A percentile compares a stretch with the other conserved stretches of the same genome.
phyloP scores from a whole-genome alignment of 371 early-diverging fungal species.

The Dipsacomyces acuminosporus region DNA sequence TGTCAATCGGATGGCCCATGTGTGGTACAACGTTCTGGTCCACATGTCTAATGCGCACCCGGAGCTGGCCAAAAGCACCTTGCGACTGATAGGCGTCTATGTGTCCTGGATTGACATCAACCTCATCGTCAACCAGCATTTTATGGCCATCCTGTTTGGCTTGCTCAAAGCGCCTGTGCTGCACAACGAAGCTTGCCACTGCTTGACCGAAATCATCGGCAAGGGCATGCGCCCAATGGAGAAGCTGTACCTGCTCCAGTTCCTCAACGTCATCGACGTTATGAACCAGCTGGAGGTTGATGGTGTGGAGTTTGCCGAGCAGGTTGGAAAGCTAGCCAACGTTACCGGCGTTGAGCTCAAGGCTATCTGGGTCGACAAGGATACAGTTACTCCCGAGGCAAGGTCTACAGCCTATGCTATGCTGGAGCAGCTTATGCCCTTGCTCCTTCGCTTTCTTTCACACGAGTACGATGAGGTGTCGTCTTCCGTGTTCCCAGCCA shows the following conservation, averaged over 20 bases:
- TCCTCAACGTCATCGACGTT: conserved; percentile 65
- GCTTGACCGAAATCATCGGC: conserved; percentile 75
- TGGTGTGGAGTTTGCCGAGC: conserved; percentile 73
- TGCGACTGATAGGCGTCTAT: conserved; percentile 50
- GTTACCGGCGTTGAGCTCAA: conserved; percentile 77
- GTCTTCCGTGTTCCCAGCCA: conserved; percentile 66
- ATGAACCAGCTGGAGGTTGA: conserved; percentile 49
- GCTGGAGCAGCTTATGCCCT: conserved; percentile 63
- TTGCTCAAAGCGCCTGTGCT: conserved; percentile 57
- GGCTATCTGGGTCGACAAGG: conserved; percentile 64
- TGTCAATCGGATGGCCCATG: conserved; percentile 65
- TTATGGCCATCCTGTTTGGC: conserved; percentile 71
- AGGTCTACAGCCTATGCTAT: conserved; percentile 50
- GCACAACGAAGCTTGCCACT: conserved; percentile 72
- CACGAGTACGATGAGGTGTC: conserved; percentile 83
- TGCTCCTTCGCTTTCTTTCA: conserved; percentile 63
- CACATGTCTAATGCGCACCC: conserved; percentile 20
- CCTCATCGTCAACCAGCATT: conserved; percentile 78
- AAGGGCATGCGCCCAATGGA: conserved; percentile 91
- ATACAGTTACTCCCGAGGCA: conserved; percentile 26
- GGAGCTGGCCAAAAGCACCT: conserved; percentile 18
- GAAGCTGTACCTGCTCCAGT: conserved; percentile 78
- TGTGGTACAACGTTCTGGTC: conserved; percentile 69
- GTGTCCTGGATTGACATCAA: conserved; percentile 91
- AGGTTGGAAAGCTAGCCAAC: conserved; percentile 77